Percentiles rank a stretch among this genome's conserved stretches.
phyloP scores from a whole-genome alignment of 257 asterid genomes.

The Cordia subcordata region DNA sequence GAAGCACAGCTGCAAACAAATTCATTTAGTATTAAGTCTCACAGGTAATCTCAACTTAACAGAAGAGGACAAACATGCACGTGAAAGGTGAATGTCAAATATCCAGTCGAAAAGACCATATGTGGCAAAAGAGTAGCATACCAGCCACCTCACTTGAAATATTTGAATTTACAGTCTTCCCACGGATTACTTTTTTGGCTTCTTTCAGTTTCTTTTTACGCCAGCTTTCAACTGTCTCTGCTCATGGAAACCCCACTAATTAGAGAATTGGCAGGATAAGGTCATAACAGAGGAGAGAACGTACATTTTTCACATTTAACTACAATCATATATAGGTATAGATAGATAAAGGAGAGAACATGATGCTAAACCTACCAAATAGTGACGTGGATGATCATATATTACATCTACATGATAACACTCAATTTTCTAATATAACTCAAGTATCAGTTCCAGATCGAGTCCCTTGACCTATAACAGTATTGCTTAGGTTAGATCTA shows the following conservation, averaged over 20 bases:
- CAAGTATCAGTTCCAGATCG: too few relatives aligned
- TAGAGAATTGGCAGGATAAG: not conserved
- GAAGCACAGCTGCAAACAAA: constrained; percentile 41
- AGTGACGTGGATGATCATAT: not conserved
- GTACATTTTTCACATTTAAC: too few relatives aligned
- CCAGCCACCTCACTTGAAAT: constrained; percentile 68
- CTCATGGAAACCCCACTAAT: constrained; percentile 16
- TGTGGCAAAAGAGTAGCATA: constrained; percentile 20
- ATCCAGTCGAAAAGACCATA: not conserved
- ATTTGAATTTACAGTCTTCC: constrained; percentile 52
- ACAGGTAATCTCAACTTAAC: not conserved
- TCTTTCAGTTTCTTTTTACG: constrained; percentile 57
- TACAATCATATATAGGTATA: too few relatives aligned
- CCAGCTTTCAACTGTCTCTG: constrained; percentile 86
- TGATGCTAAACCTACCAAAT: not conserved
- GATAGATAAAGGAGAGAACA: too few relatives aligned
- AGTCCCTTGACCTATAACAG: too few relatives aligned
- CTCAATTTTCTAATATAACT: too few relatives aligned
- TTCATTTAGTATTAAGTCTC: not conserved
- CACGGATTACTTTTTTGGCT: constrained; percentile 36
- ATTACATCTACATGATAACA: too few relatives aligned
- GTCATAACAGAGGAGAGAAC: not conserved
- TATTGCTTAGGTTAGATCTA: too few relatives aligned
- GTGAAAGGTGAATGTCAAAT: not conserved
- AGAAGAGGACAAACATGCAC: not conserved